Conservation (phyloP, 1,284 basidiomycete species). For the Leccinum angustisporum region DNA sequence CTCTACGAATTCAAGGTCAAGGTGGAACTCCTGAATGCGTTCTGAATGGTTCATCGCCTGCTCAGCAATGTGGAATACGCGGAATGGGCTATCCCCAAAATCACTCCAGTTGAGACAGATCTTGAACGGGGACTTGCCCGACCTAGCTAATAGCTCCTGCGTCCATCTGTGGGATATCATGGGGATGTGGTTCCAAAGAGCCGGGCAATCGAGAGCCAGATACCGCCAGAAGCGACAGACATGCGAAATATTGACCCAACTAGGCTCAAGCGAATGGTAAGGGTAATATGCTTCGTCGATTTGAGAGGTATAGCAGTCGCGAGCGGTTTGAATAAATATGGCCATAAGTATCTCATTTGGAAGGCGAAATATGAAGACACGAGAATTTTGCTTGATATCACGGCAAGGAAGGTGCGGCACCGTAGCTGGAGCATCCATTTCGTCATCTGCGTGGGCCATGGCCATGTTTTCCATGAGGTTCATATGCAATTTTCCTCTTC, state of each 20-base stretch:
- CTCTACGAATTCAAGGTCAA: neutral
- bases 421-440: neutral
- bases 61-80: slow-evolving; percentile 2
- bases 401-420: neutral
- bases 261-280: neutral
- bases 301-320: neutral
- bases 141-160: slow-evolving; percentile 35
- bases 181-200: slow-evolving; percentile 33
- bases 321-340: slow-evolving; percentile 19
- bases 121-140: slow-evolving; percentile 32
- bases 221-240: slow-evolving; percentile 37
- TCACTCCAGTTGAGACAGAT: slow-evolving; percentile 6
- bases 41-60: neutral
- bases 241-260: slow-evolving; percentile 28
- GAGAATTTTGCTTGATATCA: neutral
- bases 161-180: slow-evolving; percentile 26
- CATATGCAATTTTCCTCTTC: neutral
- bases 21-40: slow-evolving; percentile 2
- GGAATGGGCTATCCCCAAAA: neutral
- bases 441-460: neutral
- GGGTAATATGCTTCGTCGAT: neutral
- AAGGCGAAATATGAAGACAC: slow-evolving; percentile 5
- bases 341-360: slow-evolving; percentile 24
- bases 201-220: slow-evolving; percentile 31
- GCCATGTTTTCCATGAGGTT: neutral